Evolutionary conservation across 345 rosid species (phyloP).

Genomic region (Salix dunnii): DNA sequence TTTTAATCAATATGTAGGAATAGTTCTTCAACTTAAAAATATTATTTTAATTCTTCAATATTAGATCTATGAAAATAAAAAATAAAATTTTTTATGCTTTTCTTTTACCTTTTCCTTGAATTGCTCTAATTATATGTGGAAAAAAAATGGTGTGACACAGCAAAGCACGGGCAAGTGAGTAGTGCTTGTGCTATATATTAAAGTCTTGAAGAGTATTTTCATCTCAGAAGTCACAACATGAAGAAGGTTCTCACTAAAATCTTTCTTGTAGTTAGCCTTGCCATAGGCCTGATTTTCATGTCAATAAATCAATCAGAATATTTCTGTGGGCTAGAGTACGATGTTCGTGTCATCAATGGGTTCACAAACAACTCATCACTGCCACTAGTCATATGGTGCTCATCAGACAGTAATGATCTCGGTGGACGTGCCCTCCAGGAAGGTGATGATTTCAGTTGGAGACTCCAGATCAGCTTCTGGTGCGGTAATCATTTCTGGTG

Average conservation of each 20-base stretch:
- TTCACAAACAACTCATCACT: constrained; percentile 80
- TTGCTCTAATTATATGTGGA: too few species aligned
- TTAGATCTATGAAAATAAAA: too few species aligned
- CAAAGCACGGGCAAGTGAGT: too few species aligned
- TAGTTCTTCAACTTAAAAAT: too few species aligned
- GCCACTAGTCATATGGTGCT: constrained; percentile 87
- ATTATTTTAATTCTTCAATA: too few species aligned
- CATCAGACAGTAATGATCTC: constrained; percentile 50
- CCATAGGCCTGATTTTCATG: constrained; percentile 23
- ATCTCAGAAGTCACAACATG: constrained; percentile 25
- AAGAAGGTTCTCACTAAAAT: constrained; percentile 34
- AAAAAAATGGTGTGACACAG: too few species aligned
- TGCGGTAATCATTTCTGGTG: constrained; percentile 42
- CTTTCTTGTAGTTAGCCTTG: constrained; percentile 21
- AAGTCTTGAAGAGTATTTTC: neutral
- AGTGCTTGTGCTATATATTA: too few species aligned
- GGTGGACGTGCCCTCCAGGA: constrained; percentile 97
- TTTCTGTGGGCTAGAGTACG: constrained; percentile 42
- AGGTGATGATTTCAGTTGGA: constrained; percentile 88
- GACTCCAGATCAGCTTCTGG: constrained; percentile 44
- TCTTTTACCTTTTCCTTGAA: too few species aligned
- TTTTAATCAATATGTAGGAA: too few species aligned
- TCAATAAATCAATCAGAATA: constrained; percentile 33
- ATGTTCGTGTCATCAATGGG: constrained; percentile 80
- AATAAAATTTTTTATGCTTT: too few species aligned